Evolutionary conservation across 2,329 filamentous ascomycete species (phyloP), one percentile per base, ranked within the genome.

Genomic region (Bipolaris cookei): DNA sequence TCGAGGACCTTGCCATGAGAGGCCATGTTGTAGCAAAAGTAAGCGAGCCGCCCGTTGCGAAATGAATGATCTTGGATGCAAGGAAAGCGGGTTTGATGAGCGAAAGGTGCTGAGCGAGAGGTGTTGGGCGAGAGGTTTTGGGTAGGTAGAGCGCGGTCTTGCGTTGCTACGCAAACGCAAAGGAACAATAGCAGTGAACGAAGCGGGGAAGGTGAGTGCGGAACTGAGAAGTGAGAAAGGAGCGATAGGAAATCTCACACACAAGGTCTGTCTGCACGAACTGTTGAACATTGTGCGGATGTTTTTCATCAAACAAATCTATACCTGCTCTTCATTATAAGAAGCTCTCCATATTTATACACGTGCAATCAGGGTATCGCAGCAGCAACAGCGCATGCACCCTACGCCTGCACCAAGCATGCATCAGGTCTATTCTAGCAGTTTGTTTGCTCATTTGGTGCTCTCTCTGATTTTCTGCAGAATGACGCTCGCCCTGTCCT

Each of bases 401-500:
- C 47, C 38, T 23, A 38, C 45, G 41, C 54, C 38, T 42, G 7
- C 7, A 25, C 10, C 43, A n/a, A 25, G 32, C 14, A 28, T 20
- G 38, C 18, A 10, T 28, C 35, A 51, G 30, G 23, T 14, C 38
- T 21, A 45, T n/a, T 14, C 16, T 34, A 7, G 23, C 16, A 32
- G 7, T 25, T 37, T 16, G 44, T 18, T 20, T n/a, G 1, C 59
- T 63, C 58, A 72, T 61, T 74, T 74, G 28, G 45, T 64, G 41
- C 51, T 64, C 49, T 66, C 71, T 59, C 63, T 68, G 10, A 77
- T 66, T 56, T 68, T 78, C 56, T 71, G 63, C 53, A 77, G 68
- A 35, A 78, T 45, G 10, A 58, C 58, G 28, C 70, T 71, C 5
- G 77, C 72, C 45, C 72, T 71, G 55, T 79, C 78, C 62, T 82